Evolutionary conservation across 1,139 yeast species (phyloP).

Genomic region (Pichia sp.): DNA sequence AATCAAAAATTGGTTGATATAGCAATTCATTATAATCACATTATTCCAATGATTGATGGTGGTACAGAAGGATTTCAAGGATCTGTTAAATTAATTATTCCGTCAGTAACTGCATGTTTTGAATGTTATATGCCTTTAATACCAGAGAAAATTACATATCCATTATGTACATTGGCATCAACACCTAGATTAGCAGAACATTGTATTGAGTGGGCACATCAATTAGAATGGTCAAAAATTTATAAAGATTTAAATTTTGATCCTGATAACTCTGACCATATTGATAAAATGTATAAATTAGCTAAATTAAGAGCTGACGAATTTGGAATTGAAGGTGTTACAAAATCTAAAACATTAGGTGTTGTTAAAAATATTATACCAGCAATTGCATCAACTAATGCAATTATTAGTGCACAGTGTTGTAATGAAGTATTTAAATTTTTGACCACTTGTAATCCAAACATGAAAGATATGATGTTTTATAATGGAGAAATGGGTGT

Average conservation of each 20-base stretch:
- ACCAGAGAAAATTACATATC: constrained; percentile 66
- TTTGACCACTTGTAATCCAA: constrained; percentile 62
- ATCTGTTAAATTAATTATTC: constrained; percentile 81
- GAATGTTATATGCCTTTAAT: constrained; percentile 84
- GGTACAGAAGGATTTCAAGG: constrained; percentile 96
- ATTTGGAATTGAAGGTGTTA: constrained; percentile 69
- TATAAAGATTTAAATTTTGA: constrained; percentile 49
- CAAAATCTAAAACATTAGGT: constrained; percentile 68
- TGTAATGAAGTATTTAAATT: constrained; percentile 84
- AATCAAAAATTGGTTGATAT: constrained; percentile 62
- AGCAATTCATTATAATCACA: constrained; percentile 27
- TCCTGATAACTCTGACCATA: constrained; percentile 63
- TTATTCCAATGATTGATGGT: constrained; percentile 87
- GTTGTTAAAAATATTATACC: constrained; percentile 92
- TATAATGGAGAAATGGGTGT: constrained; percentile 37
- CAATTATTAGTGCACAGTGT: constrained; percentile 86
- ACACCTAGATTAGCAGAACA: constrained; percentile 94
- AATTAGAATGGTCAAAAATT: constrained; percentile 62
- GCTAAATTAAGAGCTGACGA: constrained; percentile 55
- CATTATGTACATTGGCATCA: constrained; percentile 91
- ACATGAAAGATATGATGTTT: constrained; percentile 77
- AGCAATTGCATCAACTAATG: constrained; percentile 91
- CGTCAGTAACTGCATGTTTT: constrained; percentile 82
- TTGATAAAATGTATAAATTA: constrained; percentile 54
- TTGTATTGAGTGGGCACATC: constrained; percentile 88